Evolutionary conservation across 2,329 filamentous ascomycete species (phyloP), one percentile per base, ranked within the genome.

Genomic region (Penicillium psychrosexuale): DNA sequence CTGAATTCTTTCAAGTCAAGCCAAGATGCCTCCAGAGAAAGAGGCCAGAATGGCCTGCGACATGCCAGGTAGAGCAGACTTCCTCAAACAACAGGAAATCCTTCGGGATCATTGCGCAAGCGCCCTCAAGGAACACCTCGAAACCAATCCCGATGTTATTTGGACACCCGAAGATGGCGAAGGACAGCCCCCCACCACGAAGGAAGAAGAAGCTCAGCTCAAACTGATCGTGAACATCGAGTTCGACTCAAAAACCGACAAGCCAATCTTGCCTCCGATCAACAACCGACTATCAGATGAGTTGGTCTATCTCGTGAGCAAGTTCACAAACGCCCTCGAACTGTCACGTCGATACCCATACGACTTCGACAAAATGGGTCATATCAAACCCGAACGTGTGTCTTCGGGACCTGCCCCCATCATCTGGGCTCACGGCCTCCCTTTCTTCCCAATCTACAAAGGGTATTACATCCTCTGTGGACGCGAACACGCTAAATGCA

Each of bases 391-490:
- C 3, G 8, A 53, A 2, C 60, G 60, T 1, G 55, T 63, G 7
- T 55, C 61, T 6, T 61, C 60, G 0, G 61, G 60, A 5, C 31
- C 53, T 1, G 39, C 51, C 3, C 60, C 60, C 0, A 56, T 62
- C 2, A 28, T 55, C 31, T 63, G 60, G 61, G 61, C 61, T 13
- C 58, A 63, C 12, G 61, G 61, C 1, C 13, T 63, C 8, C 61
- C 61, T 2, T 61, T 61, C 39, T 62, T 63, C 51, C 61, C 60
- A 1, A 52, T 63, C 1, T 63, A 49, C 46, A 61, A 61, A n/a
- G 61, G 60, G 0, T 62, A 63, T 28, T 63, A 63, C 37, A 56
- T 63, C 17, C 60, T 63, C 9, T 57, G 55, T 38, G 61, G 61
- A 8, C 54, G 61, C 1, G 24, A 34, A 3, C 47, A 61, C 24